Base-by-base conservation (phyloP, 192 early-diverging fungal species). In the Geranomyces michiganensis region DNA sequence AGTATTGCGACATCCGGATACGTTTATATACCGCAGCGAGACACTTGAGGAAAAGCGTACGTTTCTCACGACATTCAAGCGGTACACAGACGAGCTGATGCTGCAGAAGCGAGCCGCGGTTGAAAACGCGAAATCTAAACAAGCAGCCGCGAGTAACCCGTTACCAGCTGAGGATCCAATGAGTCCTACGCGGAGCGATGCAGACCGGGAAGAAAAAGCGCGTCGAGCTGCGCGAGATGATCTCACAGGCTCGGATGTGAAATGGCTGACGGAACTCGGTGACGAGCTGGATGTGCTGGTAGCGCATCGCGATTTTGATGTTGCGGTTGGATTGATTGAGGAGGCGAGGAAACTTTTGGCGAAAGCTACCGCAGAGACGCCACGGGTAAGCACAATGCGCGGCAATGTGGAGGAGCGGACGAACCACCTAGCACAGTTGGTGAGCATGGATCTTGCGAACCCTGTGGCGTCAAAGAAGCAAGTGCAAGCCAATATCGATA, bases 271-370 rank as follows among this genome's bases (percentile, higher is more conserved):
- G 51, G 90, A 94, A 64, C 85, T 95, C 55, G 82, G 90, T 7
- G 94, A 97, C 76, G 89, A 92, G 56, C 76, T 99, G 51, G 97
- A 97, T 62, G 94, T 99, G 9, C 77, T 91, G 30, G 96, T 99
- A 82, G 96, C 95, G 0, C 87, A 92, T 31, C 81, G 95, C 43
- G 94, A 97, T 68, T 97, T 97, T 78, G 90, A 92, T 43, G 72
- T 77, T n/a, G 92, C 94, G 8, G 92, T 94, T 1, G 72, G 73
- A 5, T 75, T 81, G 49, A 86, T 92, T 56, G 87, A 92, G 67
- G 90, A 87, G 78, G 89, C 88, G 88, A 65, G 62, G 51, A 44
- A 15, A 13, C 71, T 13, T 24, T 49, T 62, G 24, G 29, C n/a
- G 43, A 56, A 64, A 33, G 41, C 70, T 43, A 46, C 26, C 1